These are phyloP conservation scores for Heritiera littoralis DNA, from an alignment of 345 rosid genomes.

Conservation along the genomic window DNA sequence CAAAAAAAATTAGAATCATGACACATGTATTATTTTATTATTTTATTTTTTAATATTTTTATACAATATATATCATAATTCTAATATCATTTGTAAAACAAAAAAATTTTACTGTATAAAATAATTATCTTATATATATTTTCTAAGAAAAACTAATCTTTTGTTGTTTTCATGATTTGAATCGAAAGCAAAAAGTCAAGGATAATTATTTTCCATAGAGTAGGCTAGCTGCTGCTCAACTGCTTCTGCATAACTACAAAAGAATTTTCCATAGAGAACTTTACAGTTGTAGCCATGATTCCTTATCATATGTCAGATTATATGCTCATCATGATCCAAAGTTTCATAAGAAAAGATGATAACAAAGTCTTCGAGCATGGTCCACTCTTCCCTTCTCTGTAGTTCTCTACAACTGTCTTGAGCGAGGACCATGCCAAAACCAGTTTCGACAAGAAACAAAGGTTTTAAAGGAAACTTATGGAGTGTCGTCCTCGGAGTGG, in stretches of 20 bases:
- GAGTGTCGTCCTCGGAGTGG: not conserved
- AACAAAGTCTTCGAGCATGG: not conserved
- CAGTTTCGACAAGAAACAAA: not conserved
- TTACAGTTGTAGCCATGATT: slow-evolving; percentile 46
- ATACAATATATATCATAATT: too few relatives aligned
- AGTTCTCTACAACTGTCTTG: slow-evolving; percentile 5
- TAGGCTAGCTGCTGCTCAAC: slow-evolving; percentile 1
- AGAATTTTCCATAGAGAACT: slow-evolving; percentile 5
- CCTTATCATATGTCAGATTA: not conserved
- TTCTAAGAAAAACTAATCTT: not conserved
- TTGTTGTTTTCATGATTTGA: not conserved
- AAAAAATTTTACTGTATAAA: too few relatives aligned
- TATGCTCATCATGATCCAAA: too few relatives aligned
- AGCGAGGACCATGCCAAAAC: not conserved
- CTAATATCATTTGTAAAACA: too few relatives aligned
- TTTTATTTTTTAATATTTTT: too few relatives aligned
- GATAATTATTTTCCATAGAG: not conserved
- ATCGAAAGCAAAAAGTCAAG: slow-evolving; percentile 16
- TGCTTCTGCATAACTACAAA: not conserved
- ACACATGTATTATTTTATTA: too few relatives aligned
- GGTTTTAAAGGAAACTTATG: not conserved
- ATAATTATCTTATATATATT: too few relatives aligned
- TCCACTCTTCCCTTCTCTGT: not conserved
- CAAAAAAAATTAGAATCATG: too few relatives aligned
- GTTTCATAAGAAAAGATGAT: not conserved